Evolutionary conservation across 768 basidiomycete genomes (phyloP), one percentile per base, ranked within the genome.

Genomic region (Serpula lacrymans): DNA sequence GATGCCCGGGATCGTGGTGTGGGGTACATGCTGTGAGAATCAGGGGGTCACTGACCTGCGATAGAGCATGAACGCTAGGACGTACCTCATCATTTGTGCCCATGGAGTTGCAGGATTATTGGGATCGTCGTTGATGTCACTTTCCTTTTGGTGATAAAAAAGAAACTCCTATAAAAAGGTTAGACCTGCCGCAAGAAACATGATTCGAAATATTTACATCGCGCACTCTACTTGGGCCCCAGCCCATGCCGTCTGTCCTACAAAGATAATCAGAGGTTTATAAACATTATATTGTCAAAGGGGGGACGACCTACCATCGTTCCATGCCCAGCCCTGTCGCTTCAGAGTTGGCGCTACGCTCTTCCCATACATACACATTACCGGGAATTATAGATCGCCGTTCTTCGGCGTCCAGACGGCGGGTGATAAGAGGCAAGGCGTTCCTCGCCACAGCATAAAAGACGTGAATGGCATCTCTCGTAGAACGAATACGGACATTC

Each of bases 351-450:
- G 87, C 84, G 18, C 84, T 84, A 47, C 87, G 82, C 51, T 91
- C 88, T 57, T 91, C 88, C 88, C 88, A 91, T 46, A 90, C 84
- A 51, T 88, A 90, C 17, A 89, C 84, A 50, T 86, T 86, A 18
- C 88, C 88, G 0, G 88, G 75, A 13, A 71, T 50, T 52, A 91
- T 84, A 13, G 77, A 77, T 34, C 80, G 71, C 29, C 88, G 77
- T 59, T 90, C 88, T 57, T 89, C 86, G 31, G 83, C 83, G 56
- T 90, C 88, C 50, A 91, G 75, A 6, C 88, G 80, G 41, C 88
- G 78, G 16, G 83, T 85, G 55, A 88, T 87, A 55, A 90, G 74
- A 34, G 85, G 84, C 30, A 89, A 70, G 41, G 69, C 57, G 51
- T 79, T 73, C 45, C 71, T 70, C 8, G 84, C 82, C 37, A 89